Evolutionary conservation across 768 basidiomycete genomes (phyloP).

Genomic region (Suillus placidus): DNA sequence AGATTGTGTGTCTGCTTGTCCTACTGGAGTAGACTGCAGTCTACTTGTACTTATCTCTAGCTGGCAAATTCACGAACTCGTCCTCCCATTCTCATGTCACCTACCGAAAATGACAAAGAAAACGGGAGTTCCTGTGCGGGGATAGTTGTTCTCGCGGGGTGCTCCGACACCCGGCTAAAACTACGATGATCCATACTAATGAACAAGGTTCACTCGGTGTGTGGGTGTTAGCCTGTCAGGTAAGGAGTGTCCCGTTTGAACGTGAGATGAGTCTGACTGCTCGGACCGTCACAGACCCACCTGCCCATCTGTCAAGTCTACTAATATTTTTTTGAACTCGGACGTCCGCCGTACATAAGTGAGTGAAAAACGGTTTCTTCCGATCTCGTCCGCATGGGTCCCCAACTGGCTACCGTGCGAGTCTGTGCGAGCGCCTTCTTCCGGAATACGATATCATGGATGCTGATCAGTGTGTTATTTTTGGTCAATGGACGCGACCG

Average conservation of each 20-base stretch:
- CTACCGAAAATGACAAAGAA: background rate
- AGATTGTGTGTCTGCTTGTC: background rate
- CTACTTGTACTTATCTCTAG: background rate
- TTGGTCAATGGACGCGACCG: conserved; percentile 3
- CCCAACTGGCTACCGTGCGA: background rate
- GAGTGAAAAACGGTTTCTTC: background rate
- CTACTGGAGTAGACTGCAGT: background rate
- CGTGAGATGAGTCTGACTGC: conserved; percentile 2
- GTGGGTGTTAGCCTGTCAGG: background rate
- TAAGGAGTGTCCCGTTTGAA: background rate
- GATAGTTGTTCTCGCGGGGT: background rate
- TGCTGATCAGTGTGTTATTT: background rate
- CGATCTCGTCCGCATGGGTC: background rate
- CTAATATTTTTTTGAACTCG: background rate
- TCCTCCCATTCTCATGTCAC: background rate
- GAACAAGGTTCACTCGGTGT: background rate
- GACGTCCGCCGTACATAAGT: conserved; percentile 1
- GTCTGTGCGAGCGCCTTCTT: background rate
- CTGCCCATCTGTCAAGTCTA: background rate
- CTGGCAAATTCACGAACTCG: background rate
- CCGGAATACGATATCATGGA: background rate
- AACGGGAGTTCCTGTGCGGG: background rate
- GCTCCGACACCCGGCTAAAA: background rate
- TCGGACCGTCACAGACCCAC: background rate
- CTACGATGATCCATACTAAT: background rate